Conservation (phyloP, 805 yeast genomes). For the Zygosaccharomyces siamensis region DNA sequence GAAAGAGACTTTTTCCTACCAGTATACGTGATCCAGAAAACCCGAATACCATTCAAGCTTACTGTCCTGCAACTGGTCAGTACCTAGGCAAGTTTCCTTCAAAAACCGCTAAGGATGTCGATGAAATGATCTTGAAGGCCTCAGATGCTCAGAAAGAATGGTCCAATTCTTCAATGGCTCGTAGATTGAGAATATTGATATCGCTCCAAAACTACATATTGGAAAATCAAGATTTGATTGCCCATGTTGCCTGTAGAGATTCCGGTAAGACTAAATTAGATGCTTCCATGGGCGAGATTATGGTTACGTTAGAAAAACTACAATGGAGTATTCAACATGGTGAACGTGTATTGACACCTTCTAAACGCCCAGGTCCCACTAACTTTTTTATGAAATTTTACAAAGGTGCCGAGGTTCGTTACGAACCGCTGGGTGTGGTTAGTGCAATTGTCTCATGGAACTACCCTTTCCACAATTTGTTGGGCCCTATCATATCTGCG, state of each 20-base stretch:
- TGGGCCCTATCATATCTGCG: slow-evolving; percentile 90
- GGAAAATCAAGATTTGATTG: slow-evolving; percentile 79
- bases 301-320: slow-evolving; percentile 90
- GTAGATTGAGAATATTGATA: slow-evolving; percentile 64
- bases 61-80: slow-evolving; percentile 97
- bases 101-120: slow-evolving; percentile 65
- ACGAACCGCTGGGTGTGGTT: slow-evolving; percentile 85
- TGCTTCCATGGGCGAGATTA: slow-evolving; percentile 93
- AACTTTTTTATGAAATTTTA: slow-evolving; percentile 73
- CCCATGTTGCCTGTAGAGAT: slow-evolving; percentile 91
- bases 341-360: slow-evolving; percentile 60
- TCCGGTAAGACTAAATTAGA: slow-evolving; percentile 95
- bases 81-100: slow-evolving; percentile 68
- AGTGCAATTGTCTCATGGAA: slow-evolving; percentile 95
- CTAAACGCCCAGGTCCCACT: slow-evolving; percentile 81
- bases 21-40: slow-evolving; percentile 55
- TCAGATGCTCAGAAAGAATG: slow-evolving; percentile 34
- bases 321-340: slow-evolving; percentile 89
- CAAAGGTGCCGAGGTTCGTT: slow-evolving; percentile 89
- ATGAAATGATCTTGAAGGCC: slow-evolving; percentile 46
- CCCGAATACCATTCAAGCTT: slow-evolving; percentile 67
- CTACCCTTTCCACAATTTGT: slow-evolving; percentile 89
- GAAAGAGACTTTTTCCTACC: slow-evolving; percentile 66
- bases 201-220: slow-evolving; percentile 69
- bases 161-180: slow-evolving; percentile 46